Base-by-base conservation (phyloP, 2,329 filamentous ascomycete genomes). In the Cytospora chrysosperma region DNA sequence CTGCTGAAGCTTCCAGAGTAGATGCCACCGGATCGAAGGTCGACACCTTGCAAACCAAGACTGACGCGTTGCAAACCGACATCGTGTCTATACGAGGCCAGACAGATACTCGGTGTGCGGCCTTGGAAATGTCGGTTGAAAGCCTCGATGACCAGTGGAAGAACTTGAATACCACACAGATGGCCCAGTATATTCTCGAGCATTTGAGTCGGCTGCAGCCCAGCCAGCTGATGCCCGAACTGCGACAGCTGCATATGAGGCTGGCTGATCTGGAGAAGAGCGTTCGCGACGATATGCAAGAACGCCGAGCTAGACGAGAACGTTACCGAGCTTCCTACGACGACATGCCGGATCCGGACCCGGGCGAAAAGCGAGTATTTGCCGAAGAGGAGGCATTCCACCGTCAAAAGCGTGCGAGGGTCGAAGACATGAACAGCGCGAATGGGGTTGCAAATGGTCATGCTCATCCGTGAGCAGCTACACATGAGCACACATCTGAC, bases 131-230 rank as follows among this genome's bases (percentile, higher is more conserved):
- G 30, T 64, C 64, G 64, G 53, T 61, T 5, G 49, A 58, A 19
- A 59, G 47, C 12, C 53, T 64, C 50, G 56, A 57, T 21, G 56
- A 49, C n/a, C 64, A 66, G 32, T 66, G 59, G 56, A 59, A 61
- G 53, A 66, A 61, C 21, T 13, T 61, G 54, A 55, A 28, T 24
- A 66, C 61, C n/a, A 12, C 24, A 26, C 61, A 66, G 1, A 49
- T 64, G 56, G 61, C 64, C 13, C 37, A 56, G 8, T 50, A 43
- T 32, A 66, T 66, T 13, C 50, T 64, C 53, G 61, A 64, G 4
- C 32, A 66, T n/a, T 26, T 66, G 10, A 61, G 62, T n/a, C 57
- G 40, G 10, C 34, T 66, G 12, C 57, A 56, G 28, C 17, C 61
- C 4, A 32, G 32, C 13, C 8, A 58, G 19, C 15, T 59, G 26